These are phyloP conservation scores for Epichloe hybrida DNA, from an alignment of 2,329 filamentous ascomycete genomes.

Conservation along the genomic window DNA sequence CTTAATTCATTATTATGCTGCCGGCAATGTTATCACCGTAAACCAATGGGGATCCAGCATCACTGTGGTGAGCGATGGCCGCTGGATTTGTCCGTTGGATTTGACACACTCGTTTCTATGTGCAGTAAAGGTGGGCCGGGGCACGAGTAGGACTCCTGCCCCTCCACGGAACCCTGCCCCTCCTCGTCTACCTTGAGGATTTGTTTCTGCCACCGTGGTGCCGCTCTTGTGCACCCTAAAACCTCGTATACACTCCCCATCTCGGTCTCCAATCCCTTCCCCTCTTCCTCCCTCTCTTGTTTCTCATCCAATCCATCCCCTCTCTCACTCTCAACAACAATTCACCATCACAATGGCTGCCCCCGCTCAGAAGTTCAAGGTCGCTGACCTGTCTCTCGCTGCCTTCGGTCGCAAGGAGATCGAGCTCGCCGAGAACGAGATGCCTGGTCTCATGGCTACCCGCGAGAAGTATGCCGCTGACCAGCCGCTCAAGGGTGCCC, in stretches of 20 bases:
- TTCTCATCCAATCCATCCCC: conserved; percentile 7
- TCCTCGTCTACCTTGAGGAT: background rate
- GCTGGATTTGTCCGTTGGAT: no score
- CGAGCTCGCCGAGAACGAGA: conserved; percentile 90
- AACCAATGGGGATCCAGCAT: no score
- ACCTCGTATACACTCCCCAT: conserved; percentile 8
- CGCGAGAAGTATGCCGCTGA: conserved; percentile 80
- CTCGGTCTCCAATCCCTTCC: background rate
- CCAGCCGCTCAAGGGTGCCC: conserved; percentile 87
- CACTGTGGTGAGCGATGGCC: no score
- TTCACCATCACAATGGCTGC: conserved; percentile 44
- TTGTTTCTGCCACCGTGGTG: background rate
- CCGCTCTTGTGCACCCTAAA: conserved; percentile 8
- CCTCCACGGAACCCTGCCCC: conserved; percentile 1
- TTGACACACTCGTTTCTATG: no score
- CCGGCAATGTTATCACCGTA: no score
- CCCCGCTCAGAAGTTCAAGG: conserved; percentile 91
- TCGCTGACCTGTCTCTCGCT: conserved; percentile 93
- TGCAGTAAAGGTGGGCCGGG: no score
- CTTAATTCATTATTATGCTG: no score
- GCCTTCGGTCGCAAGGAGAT: conserved; percentile 99
- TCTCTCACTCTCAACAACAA: conserved; percentile 5
- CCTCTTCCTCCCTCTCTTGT: conserved; percentile 8
- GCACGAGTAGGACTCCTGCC: background rate
- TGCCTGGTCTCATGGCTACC: conserved; percentile 96